Evolutionary conservation across 2,329 filamentous ascomycete species (phyloP).

Genomic region (Aspergillus caelatus): DNA sequence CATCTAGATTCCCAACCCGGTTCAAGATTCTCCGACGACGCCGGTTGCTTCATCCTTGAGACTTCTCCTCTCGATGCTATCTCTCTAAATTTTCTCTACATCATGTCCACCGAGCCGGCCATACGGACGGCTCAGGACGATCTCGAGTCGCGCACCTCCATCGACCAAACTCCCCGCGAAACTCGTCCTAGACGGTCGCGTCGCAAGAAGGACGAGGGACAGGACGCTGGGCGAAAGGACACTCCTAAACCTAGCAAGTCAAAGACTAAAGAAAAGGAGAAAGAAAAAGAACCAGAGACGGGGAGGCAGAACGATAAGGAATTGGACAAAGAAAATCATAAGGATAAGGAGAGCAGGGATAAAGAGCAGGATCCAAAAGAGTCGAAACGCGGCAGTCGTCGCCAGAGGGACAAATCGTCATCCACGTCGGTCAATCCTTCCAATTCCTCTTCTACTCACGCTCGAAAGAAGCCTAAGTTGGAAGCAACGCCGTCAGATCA

Average conservation of each 20-base stretch:
- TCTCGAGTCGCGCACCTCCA: conserved; percentile 24
- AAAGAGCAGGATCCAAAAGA: conserved; percentile 18
- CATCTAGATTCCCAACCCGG: neutral
- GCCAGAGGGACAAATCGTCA: conserved; percentile 40
- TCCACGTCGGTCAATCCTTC: conserved; percentile 22
- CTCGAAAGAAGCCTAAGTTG: conserved; percentile 54
- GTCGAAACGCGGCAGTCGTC: conserved; percentile 34
- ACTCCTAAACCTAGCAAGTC: conserved; percentile 27
- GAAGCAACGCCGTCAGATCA: conserved; percentile 30
- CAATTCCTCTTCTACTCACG: conserved; percentile 19
- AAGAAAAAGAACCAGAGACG: conserved; percentile 21
- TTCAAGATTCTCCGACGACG: conserved; percentile 12
- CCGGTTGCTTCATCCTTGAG: neutral
- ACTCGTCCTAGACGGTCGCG: conserved; percentile 41
- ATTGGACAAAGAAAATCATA: conserved; percentile 22
- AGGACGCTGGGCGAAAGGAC: conserved; percentile 30
- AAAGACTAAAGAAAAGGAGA: conserved; percentile 26
- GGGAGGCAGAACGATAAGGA: conserved; percentile 33
- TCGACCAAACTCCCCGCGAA: conserved; percentile 28
- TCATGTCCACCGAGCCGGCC: conserved; percentile 38
- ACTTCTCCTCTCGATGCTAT: conserved; percentile 17
- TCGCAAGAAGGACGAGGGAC: conserved; percentile 45
- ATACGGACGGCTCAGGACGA: conserved; percentile 31
- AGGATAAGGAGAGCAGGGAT: conserved; percentile 21
- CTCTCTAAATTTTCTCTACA: conserved; percentile 17